phyloP scores from a whole-genome alignment of 163 green algal genomes.

The Chloroidium sp. region DNA sequence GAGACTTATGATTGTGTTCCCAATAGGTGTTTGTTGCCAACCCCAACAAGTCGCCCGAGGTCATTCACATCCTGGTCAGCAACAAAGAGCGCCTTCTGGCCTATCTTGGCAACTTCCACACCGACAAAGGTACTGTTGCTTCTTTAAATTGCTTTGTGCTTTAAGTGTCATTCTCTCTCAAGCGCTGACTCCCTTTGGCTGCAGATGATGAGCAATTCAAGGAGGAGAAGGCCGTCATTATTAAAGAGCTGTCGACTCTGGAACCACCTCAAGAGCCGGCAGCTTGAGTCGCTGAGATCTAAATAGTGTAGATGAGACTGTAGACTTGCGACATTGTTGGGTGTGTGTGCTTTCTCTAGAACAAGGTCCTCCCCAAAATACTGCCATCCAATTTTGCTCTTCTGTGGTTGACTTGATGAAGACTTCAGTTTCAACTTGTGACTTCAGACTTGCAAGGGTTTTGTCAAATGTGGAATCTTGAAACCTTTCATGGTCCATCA shows the following conservation, averaged over 20 bases:
- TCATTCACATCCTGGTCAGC: slow-evolving; percentile 77
- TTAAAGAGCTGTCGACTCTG: slow-evolving; percentile 63
- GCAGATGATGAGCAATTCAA: slow-evolving; percentile 87
- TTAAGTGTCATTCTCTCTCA: neutral
- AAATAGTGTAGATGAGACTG: too few species aligned
- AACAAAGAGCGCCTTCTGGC: slow-evolving; percentile 92
- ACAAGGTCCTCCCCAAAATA: too few species aligned
- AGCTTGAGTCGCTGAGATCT: too few species aligned
- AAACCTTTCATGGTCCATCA: too few species aligned
- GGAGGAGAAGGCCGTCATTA: slow-evolving; percentile 85
- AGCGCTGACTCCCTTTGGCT: neutral
- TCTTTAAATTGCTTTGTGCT: neutral
- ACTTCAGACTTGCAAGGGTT: too few species aligned
- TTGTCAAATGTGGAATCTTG: too few species aligned
- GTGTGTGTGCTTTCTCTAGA: too few species aligned
- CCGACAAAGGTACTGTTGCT: slow-evolving; percentile 54
- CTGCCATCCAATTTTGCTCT: too few species aligned
- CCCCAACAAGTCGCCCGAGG: slow-evolving; percentile 77
- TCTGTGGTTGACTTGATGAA: too few species aligned
- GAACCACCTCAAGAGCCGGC: neutral
- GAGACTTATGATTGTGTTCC: neutral
- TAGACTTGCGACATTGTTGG: too few species aligned
- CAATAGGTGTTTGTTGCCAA: slow-evolving; percentile 93
- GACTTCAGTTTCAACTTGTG: too few species aligned
- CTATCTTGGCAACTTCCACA: slow-evolving; percentile 85